Base-by-base conservation (phyloP, 176 grass and related monocot species). In the Oryza nivara region DNA sequence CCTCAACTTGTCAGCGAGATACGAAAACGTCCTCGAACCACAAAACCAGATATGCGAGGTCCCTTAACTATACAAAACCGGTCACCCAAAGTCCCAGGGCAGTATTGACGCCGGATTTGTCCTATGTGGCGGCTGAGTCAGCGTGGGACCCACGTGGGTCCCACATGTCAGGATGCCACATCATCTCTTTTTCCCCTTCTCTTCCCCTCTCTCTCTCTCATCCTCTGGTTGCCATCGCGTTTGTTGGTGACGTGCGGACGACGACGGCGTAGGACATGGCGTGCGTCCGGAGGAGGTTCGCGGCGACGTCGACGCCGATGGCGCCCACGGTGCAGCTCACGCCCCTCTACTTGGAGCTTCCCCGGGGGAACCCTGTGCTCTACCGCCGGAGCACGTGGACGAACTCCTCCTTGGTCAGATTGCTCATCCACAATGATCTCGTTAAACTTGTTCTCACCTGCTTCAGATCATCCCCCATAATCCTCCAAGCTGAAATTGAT, bases 391-490 rank as follows among this genome's bases (percentile, higher is more conserved):
- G 92, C 44, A 98, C 91, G 77, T 98, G 96, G 43, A 98, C 91
- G 90, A 98, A 98, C 78, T 98, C 96, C 93, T 98, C 96, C 89
- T 98, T 98, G 17, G 91, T 92, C 70, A 98, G 86, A 79, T 90
- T 93, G 80, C 74, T 90, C 96, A 95, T 93, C 93, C 94, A 75
- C 72, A 67, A 58, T 8, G 17, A 58, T 58, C 52, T 16, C 2
- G 35, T 86, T 43, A 67, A 60, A 13, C n/a, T n/a, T 28, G 25
- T 16, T 16, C 30, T 65, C 41, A 91, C 95, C 92, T 97, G 95
- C 66, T 98, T 98, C 85, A 98, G 89, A 88, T 98, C 96, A 11
- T 91, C 93, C 43, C 95, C 67, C 25, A 78, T 98, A 98, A 52
- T 98, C 96, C 77, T 89, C 93, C 79, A 98, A 60, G 85, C 80